Percentiles rank a stretch among this genome's conserved stretches.
Conservation (phyloP, 2,329 filamentous ascomycete species). For the Pseudocercospora fijiensis region DNA sequence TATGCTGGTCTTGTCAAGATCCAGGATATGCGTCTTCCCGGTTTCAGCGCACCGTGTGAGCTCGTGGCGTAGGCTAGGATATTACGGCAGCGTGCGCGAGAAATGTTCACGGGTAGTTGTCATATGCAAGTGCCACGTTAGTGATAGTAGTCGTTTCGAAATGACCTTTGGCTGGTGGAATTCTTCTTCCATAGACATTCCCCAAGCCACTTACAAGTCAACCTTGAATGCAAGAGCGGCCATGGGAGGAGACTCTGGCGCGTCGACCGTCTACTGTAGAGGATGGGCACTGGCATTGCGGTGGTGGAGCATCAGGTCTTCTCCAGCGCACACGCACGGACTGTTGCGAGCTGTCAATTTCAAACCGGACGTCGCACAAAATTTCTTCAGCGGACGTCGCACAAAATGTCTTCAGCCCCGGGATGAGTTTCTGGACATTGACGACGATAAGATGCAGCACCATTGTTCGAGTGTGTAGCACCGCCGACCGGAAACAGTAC, state of each 20-base stretch:
- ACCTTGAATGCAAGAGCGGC: neutral
- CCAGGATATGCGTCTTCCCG: neutral
- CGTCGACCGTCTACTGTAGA: neutral
- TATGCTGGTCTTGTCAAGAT: neutral
- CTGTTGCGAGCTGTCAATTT: neutral
- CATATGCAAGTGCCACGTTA: neutral
- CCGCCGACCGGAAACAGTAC: neutral
- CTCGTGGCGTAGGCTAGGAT: neutral
- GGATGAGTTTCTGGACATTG: neutral
- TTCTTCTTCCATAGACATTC: neutral
- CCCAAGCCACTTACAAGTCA: neutral
- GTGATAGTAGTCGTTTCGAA: neutral
- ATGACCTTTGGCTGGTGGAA: neutral
- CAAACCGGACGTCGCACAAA: neutral
- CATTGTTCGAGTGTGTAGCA: neutral
- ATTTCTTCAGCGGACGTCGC: neutral
- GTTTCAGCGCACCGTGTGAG: neutral
- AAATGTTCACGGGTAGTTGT: neutral
- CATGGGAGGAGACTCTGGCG: neutral
- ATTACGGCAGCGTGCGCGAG: neutral
- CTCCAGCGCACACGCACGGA: neutral
- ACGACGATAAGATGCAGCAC: neutral
- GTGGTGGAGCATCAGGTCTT: neutral
- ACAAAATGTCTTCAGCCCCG: neutral
- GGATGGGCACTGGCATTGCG: neutral